These are phyloP conservation scores for Poteriospumella lacustris DNA, from an alignment of 108 stramenopile genomes.

Conservation along the genomic window DNA sequence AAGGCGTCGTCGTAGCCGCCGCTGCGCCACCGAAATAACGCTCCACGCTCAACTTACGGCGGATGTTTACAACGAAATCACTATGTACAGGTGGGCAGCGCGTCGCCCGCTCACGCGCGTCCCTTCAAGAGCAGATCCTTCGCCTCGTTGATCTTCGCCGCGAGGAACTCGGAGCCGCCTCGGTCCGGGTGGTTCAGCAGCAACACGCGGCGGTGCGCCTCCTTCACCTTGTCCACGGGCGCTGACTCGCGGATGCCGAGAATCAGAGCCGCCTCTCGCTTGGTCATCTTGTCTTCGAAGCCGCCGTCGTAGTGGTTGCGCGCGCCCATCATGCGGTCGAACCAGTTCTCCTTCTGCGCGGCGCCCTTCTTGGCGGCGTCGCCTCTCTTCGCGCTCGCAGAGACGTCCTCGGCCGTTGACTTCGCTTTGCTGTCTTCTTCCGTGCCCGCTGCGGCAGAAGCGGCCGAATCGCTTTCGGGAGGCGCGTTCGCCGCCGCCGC, in stretches of 20 bases:
- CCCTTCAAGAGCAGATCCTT: conserved; percentile 85
- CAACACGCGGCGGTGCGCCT: conserved; percentile 87
- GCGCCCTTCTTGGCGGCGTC: not conserved
- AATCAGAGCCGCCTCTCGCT: conserved; percentile 92
- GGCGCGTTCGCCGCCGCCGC: too few relatives aligned
- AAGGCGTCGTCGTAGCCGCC: too few relatives aligned
- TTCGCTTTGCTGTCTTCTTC: too few relatives aligned
- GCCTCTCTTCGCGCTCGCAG: not conserved
- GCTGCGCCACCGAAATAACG: too few relatives aligned
- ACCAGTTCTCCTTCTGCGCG: not conserved
- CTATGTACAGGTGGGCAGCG: too few relatives aligned
- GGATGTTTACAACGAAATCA: too few relatives aligned
- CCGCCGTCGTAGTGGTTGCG: conserved; percentile 92
- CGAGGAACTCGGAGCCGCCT: conserved; percentile 88
- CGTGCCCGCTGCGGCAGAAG: too few relatives aligned
- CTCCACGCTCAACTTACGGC: too few relatives aligned
- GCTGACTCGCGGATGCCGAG: conserved; percentile 89
- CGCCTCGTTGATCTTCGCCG: conserved; percentile 96
- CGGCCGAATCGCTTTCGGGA: too few relatives aligned
- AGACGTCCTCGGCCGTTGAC: too few relatives aligned
- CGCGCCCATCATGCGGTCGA: conserved; percentile 58
- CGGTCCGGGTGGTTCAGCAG: conserved; percentile 97
- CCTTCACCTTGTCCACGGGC: conserved; percentile 77
- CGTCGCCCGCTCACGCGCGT: conserved; percentile 34
- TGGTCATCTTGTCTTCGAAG: conserved; percentile 95